phyloP scores from a whole-genome alignment of 371 early-diverging fungal genomes.

The Fennellomyces sp. region DNA sequence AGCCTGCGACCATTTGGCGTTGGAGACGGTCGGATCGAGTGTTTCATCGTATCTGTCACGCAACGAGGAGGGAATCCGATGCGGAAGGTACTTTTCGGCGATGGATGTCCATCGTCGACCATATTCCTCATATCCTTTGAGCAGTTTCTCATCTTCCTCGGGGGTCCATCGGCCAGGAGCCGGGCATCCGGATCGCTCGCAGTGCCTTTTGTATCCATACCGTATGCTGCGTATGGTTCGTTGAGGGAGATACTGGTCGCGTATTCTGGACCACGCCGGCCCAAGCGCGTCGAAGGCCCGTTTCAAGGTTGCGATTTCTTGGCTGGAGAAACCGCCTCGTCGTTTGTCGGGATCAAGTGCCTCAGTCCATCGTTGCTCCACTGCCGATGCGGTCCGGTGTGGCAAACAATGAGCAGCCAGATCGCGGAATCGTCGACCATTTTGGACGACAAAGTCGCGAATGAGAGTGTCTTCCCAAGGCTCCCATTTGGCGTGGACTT shows the following conservation, averaged over 20 bases:
- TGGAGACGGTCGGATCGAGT: constrained; percentile 13
- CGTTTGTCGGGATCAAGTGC: constrained; percentile 18
- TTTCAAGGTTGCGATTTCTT: constrained; percentile 20
- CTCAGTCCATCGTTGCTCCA: constrained; percentile 30
- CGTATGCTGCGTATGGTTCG: constrained; percentile 18
- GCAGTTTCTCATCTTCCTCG: constrained; percentile 32
- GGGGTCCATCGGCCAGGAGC: constrained; percentile 23
- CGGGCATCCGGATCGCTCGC: background rate
- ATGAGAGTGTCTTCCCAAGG: constrained; percentile 44
- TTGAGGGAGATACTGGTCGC: constrained; percentile 26
- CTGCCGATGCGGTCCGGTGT: constrained; percentile 23
- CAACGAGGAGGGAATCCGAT: constrained; percentile 17
- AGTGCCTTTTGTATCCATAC: background rate
- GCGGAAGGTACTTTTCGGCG: constrained; percentile 17
- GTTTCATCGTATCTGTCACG: constrained; percentile 18
- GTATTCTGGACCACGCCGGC: constrained; percentile 28
- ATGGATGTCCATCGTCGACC: constrained; percentile 35
- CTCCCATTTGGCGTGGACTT: too few species aligned
- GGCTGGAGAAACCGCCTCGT: constrained; percentile 29
- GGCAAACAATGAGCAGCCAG: constrained; percentile 39
- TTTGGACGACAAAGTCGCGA: constrained; percentile 27
- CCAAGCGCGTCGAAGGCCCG: constrained; percentile 21
- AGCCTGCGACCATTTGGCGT: constrained; percentile 26
- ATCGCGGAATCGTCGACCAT: constrained; percentile 36
- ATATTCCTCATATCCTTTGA: constrained; percentile 23